Base-by-base conservation (phyloP, 2,329 filamentous ascomycete genomes). In the Raffaelea ambrosiae region DNA sequence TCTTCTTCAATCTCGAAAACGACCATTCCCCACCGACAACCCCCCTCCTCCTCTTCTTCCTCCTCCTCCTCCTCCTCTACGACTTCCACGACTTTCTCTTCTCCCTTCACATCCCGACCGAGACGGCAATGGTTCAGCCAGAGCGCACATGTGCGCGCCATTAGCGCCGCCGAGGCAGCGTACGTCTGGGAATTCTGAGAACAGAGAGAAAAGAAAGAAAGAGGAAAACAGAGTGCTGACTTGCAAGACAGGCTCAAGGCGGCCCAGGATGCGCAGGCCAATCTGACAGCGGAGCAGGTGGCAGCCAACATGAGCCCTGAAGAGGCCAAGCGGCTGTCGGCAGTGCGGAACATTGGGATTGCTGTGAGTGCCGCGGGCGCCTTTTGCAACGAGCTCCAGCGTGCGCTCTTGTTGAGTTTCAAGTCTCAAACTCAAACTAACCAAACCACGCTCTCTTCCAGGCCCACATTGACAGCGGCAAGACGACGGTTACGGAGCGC, bases 381-480 rank as follows among this genome's bases (percentile, higher is more conserved):
- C n/a, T n/a, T n/a, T n/a, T n/a, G n/a, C n/a, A n/a, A n/a, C n/a
- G n/a, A n/a, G n/a, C n/a, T n/a, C n/a, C n/a, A n/a, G n/a, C n/a
- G n/a, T n/a, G n/a, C n/a, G n/a, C n/a, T n/a, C n/a, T n/a, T n/a
- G n/a, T n/a, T n/a, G n/a, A n/a, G n/a, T n/a, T n/a, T n/a, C n/a
- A n/a, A n/a, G n/a, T n/a, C n/a, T n/a, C n/a, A n/a, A n/a, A n/a
- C n/a, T 33, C 29, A 33, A 33, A 33, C 29, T 16, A 33, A 33
- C 16, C 29, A 16, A 33, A 33, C 29, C 29, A 8, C 9, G 7
- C 7, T 16, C 23, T 21, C 10, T n/a, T 39, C 48, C 58, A 89
- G 84, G 93, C 93, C 56, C 93, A 98, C 65, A 98, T 98, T 64
- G 93, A 98, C 72, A 95, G 88, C 62, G 93, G 93, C 59, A 98